Evolutionary conservation across 2,329 filamentous ascomycete genomes (phyloP), one percentile per base, ranked within the genome.

Genomic region (Ceratocystis alfenasii): DNA sequence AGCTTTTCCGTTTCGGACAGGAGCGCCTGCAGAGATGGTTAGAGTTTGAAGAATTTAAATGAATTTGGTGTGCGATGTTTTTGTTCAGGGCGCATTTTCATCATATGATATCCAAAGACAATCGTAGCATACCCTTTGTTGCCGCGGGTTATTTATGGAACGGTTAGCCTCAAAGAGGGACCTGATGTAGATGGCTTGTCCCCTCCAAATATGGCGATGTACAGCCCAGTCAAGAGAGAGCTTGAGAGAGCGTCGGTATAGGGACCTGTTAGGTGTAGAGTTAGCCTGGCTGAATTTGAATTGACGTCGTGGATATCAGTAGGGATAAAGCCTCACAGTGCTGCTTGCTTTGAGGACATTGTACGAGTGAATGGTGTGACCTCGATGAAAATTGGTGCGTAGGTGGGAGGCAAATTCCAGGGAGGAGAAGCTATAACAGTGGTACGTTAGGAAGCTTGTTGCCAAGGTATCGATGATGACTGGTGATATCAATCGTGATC

Each of bases 211-310:
- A 72, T 93, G 85, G 71, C 94, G 85, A 75, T 96, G 89, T 69
- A 97, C 91, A 67, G 90, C 85, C 94, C 94, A 99, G 79, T 96
- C 91, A 70, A 97, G 85, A 53, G 94, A 83, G 70, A 96, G 86
- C 82, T 96, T 96, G 74, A 99, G 78, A 30, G 91, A 91, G 71
- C 91, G 90, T 74, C 93, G 87, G 78, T 99, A 99, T 68, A 99
- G 87, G 53, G 84, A 87, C 71, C 84, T 87, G 44, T 60, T 53
- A 67, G 44, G 4, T 63, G 12, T 15, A 41, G 12, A 41, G 36
- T 41, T 41, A 41, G 36, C 36, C 12, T 41, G 3, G 4, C 36
- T 20, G 48, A 41, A 61, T 22, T n/a, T 63, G 12, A 30, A 44
- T 57, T 67, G 41, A 57, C 44, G 22, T 15, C 8, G 30, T 12